Conservation (phyloP, 306 rosid species). For the Prunus armeniaca region DNA sequence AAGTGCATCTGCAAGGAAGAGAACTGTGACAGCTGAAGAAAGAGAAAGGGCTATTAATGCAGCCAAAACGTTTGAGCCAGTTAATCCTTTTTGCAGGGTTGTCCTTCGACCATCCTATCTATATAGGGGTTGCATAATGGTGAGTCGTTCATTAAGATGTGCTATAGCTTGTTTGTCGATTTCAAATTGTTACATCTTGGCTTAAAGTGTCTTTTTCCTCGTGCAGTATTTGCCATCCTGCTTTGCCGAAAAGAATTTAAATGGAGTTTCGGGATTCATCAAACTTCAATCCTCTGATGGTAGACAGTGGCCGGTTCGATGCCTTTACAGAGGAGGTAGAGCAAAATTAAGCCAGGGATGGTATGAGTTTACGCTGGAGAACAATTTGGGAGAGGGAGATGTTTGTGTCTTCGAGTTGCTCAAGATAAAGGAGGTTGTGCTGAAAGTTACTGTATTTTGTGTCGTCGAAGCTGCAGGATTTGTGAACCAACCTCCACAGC, state of each 20-base stretch:
- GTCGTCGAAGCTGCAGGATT: constrained; percentile 54
- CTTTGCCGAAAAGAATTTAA: constrained; percentile 90
- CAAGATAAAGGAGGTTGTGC: constrained; percentile 60
- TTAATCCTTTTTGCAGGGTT: constrained; percentile 89
- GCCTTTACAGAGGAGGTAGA: constrained; percentile 84
- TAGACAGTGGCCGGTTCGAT: constrained; percentile 88
- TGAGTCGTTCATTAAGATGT: constrained; percentile 33
- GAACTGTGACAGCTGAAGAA: constrained; percentile 96
- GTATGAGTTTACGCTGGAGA: constrained; percentile 83
- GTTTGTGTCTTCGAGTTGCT: constrained; percentile 92
- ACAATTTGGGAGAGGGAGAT: constrained; percentile 91
- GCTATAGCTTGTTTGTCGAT: not conserved
- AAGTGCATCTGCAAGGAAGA: constrained; percentile 97
- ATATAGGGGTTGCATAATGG: constrained; percentile 98
- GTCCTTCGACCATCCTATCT: constrained; percentile 94
- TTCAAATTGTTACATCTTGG: constrained; percentile 6
- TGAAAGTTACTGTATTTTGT: constrained; percentile 72
- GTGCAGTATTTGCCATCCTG: constrained; percentile 93
- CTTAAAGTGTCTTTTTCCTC: constrained; percentile 5
- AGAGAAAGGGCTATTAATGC: constrained; percentile 76
- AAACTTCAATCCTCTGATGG: constrained; percentile 81
- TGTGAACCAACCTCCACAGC: constrained; percentile 39
- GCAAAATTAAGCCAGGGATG: constrained; percentile 98
- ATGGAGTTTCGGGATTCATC: constrained; percentile 86
- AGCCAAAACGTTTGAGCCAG: constrained; percentile 83